Base-by-base conservation (phyloP, 495 filamentous ascomycete genomes). In the Hypoxylon intermedium region DNA sequence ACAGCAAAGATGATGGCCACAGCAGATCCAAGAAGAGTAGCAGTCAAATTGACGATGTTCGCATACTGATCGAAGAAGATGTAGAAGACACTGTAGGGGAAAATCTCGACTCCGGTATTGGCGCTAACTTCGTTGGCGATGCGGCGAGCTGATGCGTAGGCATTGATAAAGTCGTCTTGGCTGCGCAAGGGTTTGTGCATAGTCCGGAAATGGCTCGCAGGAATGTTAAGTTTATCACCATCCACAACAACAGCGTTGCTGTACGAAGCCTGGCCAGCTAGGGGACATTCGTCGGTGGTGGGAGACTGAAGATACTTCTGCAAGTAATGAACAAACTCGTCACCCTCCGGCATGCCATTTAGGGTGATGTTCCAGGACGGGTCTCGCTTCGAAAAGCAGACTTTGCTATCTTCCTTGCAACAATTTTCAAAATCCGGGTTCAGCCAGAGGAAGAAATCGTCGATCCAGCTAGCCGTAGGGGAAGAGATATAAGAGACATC, bases 21-120 rank as follows among this genome's bases (percentile, higher is more conserved):
- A 0, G 91, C 94, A 4, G 89, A 88, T 30, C 91, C 86, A 49
- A 98, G 80, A 6, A 98, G 83, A 0, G 88, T 82, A 4, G 82
- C 86, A 0, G 94, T 90, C 3, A 97, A 82, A 20, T 75, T 79
- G 26, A 94, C 86, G 60, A 98, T 97, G 53, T 84, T 82, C 1
- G 89, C 81, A 72, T 98, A 98, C 70, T 97, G 94, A 75, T 98
- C 93, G 71, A 98, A 98, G 83, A 97, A 98, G 65, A 98, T 92
- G 77, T 98, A 98, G 71, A 94, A 93, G 63, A 97, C 88, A 36
- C 88, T 91, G 72, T 98, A 98, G 0, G 94, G 93, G 81, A 98
- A 98, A 46, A 98, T 86, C 19, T 88, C 82, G 38, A 91, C 84
- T 6, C 82, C 81, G 9, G 91, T 89, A 44, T 77, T 82, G 36